phyloP scores from a whole-genome alignment of 2,329 filamentous ascomycete genomes.

The Ciborinia camelliae region DNA sequence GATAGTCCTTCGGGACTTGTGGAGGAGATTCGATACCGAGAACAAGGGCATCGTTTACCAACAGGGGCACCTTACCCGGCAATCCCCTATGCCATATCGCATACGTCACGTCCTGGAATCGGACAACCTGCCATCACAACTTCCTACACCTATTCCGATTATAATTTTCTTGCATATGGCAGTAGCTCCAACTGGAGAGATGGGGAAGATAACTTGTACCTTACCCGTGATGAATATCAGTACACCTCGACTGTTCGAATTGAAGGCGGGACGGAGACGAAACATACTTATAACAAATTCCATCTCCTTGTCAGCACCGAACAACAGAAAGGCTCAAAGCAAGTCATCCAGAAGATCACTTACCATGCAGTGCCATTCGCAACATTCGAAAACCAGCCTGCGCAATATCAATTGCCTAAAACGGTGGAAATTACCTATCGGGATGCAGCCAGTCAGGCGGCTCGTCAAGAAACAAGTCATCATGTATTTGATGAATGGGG shows the following conservation, averaged over 20 bases:
- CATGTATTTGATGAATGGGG: conserved; percentile 15
- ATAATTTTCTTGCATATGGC: conserved; percentile 10
- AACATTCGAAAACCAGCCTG: conserved; percentile 6
- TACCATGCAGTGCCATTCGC: conserved; percentile 13
- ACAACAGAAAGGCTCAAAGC: conserved; percentile 11
- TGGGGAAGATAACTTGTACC: conserved; percentile 12
- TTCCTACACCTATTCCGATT: conserved; percentile 2
- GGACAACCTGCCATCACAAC: conserved; percentile 7
- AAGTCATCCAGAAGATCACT: conserved; percentile 8
- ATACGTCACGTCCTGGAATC: conserved; percentile 9
- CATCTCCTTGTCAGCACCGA: conserved; percentile 16
- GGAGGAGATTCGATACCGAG: conserved; percentile 4
- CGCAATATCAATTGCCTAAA: conserved; percentile 13
- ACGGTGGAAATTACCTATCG: conserved; percentile 5
- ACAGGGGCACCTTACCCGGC: conserved; percentile 4
- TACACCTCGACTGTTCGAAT: conserved; percentile 10
- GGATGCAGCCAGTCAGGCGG: neutral
- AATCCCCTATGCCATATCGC: conserved; percentile 12
- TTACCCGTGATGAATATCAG: conserved; percentile 8
- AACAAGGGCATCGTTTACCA: conserved; percentile 10
- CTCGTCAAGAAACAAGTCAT: conserved; percentile 4
- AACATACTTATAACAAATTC: conserved; percentile 15
- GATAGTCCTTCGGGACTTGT: conserved; percentile 7
- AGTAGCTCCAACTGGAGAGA: neutral
- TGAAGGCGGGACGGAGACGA: conserved; percentile 3